Evolutionary conservation across 2,329 filamentous ascomycete species (phyloP).

Genomic region (Fusarium nisikadoi): DNA sequence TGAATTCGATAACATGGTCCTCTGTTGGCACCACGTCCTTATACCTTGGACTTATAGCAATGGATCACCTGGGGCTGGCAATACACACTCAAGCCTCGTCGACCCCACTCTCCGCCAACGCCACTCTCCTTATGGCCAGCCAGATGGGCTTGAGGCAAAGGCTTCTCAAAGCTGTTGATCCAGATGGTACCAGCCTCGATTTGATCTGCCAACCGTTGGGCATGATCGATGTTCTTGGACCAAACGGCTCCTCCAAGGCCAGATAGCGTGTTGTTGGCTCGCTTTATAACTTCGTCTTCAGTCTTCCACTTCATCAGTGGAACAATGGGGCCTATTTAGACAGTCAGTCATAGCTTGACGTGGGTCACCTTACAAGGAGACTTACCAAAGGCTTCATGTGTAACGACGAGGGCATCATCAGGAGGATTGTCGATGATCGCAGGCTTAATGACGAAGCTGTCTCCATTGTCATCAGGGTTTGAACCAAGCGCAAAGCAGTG

Average conservation of each 20-base stretch:
- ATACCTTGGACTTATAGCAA: slow-evolving; percentile 5
- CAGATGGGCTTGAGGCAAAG: slow-evolving; percentile 47
- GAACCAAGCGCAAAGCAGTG: slow-evolving; percentile 5
- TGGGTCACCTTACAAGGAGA: too few relatives aligned
- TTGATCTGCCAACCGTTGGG: slow-evolving; percentile 60
- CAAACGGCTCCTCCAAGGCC: slow-evolving; percentile 68
- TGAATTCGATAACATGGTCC: fast-evolving
- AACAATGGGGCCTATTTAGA: slow-evolving; percentile 60
- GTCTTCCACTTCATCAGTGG: slow-evolving; percentile 69
- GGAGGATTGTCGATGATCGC: slow-evolving; percentile 20
- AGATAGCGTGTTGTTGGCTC: slow-evolving; percentile 63
- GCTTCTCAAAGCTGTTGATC: slow-evolving; percentile 65
- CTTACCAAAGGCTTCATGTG: slow-evolving; percentile 16
- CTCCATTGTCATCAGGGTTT: neutral
- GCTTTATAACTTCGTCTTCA: slow-evolving; percentile 66
- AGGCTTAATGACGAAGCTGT: slow-evolving; percentile 2
- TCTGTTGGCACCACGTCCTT: fast-evolving
- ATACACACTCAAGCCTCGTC: slow-evolving; percentile 42
- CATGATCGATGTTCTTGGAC: slow-evolving; percentile 60
- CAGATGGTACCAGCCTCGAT: slow-evolving; percentile 68
- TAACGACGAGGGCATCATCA: slow-evolving; percentile 9
- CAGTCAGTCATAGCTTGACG: neutral
- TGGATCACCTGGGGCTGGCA: slow-evolving; percentile 17
- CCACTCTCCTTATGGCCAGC: slow-evolving; percentile 57
- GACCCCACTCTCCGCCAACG: slow-evolving; percentile 53